Evolutionary conservation across 345 rosid genomes (phyloP).

Genomic region (Conringia planisiliqua): DNA sequence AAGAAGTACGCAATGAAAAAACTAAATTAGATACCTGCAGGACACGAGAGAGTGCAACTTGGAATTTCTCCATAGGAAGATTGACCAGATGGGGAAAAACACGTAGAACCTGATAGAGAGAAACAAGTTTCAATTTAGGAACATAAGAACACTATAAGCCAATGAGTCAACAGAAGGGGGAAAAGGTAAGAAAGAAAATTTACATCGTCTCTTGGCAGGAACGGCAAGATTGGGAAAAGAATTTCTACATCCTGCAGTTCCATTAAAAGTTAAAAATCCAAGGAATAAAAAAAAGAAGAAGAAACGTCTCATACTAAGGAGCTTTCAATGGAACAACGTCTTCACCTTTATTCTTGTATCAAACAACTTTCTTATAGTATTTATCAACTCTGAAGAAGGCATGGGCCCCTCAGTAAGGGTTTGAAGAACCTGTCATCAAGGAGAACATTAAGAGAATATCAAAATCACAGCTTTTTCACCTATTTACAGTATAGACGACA

Average conservation of each 20-base stretch:
- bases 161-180: neutral
- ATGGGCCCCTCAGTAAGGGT: constrained; percentile 70
- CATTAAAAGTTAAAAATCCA: constrained; percentile 30
- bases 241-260: constrained; percentile 81
- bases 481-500: neutral
- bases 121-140: constrained; percentile 4
- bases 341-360: constrained; percentile 84
- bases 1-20: neutral
- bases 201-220: constrained; percentile 87
- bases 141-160: constrained; percentile 1
- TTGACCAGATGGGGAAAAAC: constrained; percentile 70
- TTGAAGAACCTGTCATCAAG: constrained; percentile 69
- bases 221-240: constrained; percentile 79
- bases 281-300: neutral
- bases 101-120: constrained; percentile 53
- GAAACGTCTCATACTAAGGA: constrained; percentile 1
- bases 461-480: constrained; percentile 16
- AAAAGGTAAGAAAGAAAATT: constrained; percentile 4
- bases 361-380: constrained; percentile 70
- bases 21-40: constrained; percentile 57
- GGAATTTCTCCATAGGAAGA: constrained; percentile 81
- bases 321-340: constrained; percentile 15
- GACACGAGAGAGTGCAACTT: constrained; percentile 64
- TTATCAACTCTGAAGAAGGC: constrained; percentile 80
- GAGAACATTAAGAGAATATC: constrained; percentile 4